Evolutionary conservation across 164 flowering plant genomes (phyloP).

Genomic region (Cinnamomum chago): DNA sequence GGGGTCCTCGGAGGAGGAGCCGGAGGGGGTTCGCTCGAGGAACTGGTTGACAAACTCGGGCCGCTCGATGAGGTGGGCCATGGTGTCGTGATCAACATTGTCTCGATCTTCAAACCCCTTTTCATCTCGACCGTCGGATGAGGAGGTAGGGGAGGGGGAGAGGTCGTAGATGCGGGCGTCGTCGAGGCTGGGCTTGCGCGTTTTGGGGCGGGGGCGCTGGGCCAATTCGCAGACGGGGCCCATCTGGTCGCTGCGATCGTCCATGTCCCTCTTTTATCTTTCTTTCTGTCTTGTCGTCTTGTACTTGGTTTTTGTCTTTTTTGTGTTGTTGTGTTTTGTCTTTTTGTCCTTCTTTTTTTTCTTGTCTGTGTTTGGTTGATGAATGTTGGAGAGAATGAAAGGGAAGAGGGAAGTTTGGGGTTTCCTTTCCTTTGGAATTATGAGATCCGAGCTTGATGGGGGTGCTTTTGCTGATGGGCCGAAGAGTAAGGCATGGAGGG

Average conservation of each 20-base stretch:
- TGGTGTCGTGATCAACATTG: too few species aligned
- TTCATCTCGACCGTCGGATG: too few species aligned
- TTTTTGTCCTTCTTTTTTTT: too few species aligned
- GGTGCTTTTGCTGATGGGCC: neutral
- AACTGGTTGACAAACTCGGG: constrained; percentile 12
- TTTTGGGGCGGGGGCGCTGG: constrained; percentile 21
- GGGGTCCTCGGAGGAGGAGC: constrained; percentile 16
- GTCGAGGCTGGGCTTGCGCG: constrained; percentile 77
- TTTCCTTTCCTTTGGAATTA: too few species aligned
- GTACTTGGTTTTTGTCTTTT: neutral
- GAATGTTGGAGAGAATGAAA: neutral
- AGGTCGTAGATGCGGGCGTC: constrained; percentile 36
- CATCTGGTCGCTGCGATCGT: constrained; percentile 43
- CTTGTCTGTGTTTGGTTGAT: neutral
- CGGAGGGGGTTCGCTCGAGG: neutral
- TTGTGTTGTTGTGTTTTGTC: too few species aligned
- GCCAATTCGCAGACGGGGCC: constrained; percentile 19
- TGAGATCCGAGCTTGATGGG: too few species aligned
- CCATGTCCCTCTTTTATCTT: neutral
- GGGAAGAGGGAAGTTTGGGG: too few species aligned
- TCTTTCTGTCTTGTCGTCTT: neutral
- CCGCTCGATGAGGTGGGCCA: constrained; percentile 10
- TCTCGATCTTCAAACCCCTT: too few species aligned
- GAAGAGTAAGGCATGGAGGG: neutral
- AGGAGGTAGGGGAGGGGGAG: too few species aligned